phyloP scores from a whole-genome alignment of 257 asterid genomes.

The Plantago elongata region DNA sequence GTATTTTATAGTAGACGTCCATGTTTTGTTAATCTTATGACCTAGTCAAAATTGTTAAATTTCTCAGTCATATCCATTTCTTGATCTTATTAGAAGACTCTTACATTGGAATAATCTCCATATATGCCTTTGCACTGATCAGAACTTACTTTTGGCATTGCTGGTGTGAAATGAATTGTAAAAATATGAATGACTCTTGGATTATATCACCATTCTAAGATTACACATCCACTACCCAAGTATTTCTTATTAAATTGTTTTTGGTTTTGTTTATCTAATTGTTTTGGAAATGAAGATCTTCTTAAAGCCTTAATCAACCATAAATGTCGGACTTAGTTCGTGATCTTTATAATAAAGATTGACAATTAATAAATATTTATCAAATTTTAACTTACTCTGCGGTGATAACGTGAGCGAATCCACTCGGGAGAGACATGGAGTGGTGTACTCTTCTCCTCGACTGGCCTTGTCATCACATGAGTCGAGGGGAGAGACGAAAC shows the following conservation, averaged over 20 bases:
- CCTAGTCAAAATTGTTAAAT: slow-evolving; percentile 6
- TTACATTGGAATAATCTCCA: slow-evolving; percentile 2
- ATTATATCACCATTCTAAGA: too few species aligned
- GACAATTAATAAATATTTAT: background rate
- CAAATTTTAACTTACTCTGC: slow-evolving; percentile 43
- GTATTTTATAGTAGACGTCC: too few species aligned
- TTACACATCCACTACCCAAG: too few species aligned
- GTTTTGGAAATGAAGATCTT: too few species aligned
- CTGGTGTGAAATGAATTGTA: background rate
- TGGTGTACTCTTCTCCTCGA: slow-evolving; percentile 75
- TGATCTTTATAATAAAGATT: too few species aligned
- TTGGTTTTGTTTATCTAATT: too few species aligned
- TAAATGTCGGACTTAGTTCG: too few species aligned
- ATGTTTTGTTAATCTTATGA: background rate
- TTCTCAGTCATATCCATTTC: background rate
- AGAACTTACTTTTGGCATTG: too few species aligned
- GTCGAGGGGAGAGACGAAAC: slow-evolving; percentile 92
- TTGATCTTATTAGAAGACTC: background rate
- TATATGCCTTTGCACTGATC: background rate
- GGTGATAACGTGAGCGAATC: slow-evolving; percentile 67
- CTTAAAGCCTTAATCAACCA: too few species aligned
- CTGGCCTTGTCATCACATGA: slow-evolving; percentile 78
- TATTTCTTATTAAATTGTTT: too few species aligned
- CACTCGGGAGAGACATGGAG: slow-evolving; percentile 69
- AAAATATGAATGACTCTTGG: too few species aligned